Evolutionary conservation across 2,329 filamentous ascomycete species (phyloP).

Genomic region (Cercospora nicotianae): DNA sequence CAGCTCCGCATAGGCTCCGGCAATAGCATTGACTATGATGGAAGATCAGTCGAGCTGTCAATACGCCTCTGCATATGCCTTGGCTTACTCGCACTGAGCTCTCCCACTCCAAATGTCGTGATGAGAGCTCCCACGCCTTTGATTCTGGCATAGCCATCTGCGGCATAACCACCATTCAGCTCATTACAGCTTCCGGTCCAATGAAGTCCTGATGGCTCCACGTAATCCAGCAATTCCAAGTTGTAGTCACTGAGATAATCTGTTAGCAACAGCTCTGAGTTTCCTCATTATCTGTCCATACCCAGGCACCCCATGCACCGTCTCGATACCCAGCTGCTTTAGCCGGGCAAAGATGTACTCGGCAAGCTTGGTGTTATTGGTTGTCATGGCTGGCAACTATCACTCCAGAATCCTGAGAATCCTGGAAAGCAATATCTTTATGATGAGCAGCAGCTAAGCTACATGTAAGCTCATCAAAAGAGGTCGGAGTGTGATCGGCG

Average conservation of each 20-base stretch:
- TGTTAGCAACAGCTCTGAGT: neutral
- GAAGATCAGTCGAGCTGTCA: neutral
- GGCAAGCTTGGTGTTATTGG: constrained; percentile 16
- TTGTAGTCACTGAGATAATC: constrained; percentile 45
- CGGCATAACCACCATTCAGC: constrained; percentile 20
- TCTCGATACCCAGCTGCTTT: constrained; percentile 16
- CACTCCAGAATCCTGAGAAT: neutral
- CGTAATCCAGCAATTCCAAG: constrained; percentile 56
- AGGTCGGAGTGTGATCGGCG: constrained; percentile 3
- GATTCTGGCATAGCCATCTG: constrained; percentile 20
- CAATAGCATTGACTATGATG: constrained; percentile 43
- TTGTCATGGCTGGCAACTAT: constrained; percentile 9
- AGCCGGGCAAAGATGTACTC: constrained; percentile 24
- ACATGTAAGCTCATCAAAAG: neutral
- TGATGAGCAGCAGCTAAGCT: neutral
- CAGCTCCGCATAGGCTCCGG: constrained; percentile 46
- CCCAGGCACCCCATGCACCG: constrained; percentile 38
- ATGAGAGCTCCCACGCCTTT: constrained; percentile 46
- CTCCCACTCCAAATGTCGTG: constrained; percentile 63
- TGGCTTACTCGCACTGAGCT: constrained; percentile 41
- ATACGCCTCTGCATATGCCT: neutral
- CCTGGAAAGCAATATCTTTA: neutral
- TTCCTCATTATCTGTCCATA: neutral
- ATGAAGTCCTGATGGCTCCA: constrained; percentile 54
- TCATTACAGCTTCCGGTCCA: constrained; percentile 50